These are phyloP conservation scores for Gremmenia infestans DNA, from an alignment of 2,329 filamentous ascomycete species.

Conservation along the genomic window DNA sequence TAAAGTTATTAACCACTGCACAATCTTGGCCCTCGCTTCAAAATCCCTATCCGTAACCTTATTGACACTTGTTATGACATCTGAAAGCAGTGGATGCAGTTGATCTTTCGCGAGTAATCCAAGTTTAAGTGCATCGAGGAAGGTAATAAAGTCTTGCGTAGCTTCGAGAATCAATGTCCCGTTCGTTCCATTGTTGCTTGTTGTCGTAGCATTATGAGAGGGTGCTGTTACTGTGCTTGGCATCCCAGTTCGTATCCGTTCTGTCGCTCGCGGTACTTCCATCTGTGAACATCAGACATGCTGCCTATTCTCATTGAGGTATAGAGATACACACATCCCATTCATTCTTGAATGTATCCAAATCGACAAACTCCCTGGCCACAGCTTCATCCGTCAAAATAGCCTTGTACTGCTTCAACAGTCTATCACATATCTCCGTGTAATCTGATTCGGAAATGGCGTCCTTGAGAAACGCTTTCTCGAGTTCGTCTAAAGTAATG, in stretches of 20 bases:
- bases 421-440: slow-evolving; percentile 89
- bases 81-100: slow-evolving; percentile 88
- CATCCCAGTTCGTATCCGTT: slow-evolving; percentile 86
- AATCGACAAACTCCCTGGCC: slow-evolving; percentile 76
- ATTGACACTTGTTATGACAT: slow-evolving; percentile 95
- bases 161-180: slow-evolving; percentile 75
- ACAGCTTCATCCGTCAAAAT: slow-evolving; percentile 87
- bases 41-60: slow-evolving; percentile 95
- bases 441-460: slow-evolving; percentile 89
- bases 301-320: neutral
- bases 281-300: slow-evolving; percentile 50
- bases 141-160: slow-evolving; percentile 97
- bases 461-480: slow-evolving; percentile 95
- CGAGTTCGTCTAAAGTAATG: slow-evolving; percentile 87
- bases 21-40: slow-evolving; percentile 92
- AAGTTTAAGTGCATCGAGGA: slow-evolving; percentile 89
- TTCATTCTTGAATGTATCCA: slow-evolving; percentile 85
- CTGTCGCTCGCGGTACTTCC: slow-evolving; percentile 89
- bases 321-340: slow-evolving; percentile 68
- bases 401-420: slow-evolving; percentile 95
- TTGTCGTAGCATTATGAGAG: slow-evolving; percentile 38
- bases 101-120: slow-evolving; percentile 93
- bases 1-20: slow-evolving; percentile 94
- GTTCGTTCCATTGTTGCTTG: slow-evolving; percentile 37
- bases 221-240: slow-evolving; percentile 69